Conservation (phyloP, 805 yeast species). For the Metschnikowia amazonensis region DNA sequence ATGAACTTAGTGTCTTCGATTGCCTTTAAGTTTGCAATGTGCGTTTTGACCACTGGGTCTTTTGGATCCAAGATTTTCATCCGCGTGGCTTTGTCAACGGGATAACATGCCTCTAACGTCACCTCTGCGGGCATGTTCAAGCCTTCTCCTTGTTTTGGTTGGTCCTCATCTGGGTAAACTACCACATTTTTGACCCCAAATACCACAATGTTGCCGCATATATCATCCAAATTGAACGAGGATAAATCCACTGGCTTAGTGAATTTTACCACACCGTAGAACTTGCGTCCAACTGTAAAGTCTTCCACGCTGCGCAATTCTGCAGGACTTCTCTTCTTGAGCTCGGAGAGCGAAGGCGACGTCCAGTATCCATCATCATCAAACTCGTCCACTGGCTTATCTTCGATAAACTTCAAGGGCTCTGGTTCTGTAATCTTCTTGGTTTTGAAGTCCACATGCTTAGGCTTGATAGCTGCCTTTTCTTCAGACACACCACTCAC, state of each 20-base stretch:
- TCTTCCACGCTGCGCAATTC: slow-evolving; percentile 61
- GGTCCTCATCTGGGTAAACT: slow-evolving; percentile 66
- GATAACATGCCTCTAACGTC: slow-evolving; percentile 76
- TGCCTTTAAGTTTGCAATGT: slow-evolving; percentile 61
- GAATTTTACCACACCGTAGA: slow-evolving; percentile 75
- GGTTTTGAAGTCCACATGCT: slow-evolving; percentile 32
- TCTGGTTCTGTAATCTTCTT: slow-evolving; percentile 8
- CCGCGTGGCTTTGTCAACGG: slow-evolving; percentile 66
- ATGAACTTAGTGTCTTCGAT: slow-evolving; percentile 61
- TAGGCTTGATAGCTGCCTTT: slow-evolving; percentile 16
- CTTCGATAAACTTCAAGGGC: slow-evolving; percentile 15
- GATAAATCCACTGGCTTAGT: slow-evolving; percentile 81
- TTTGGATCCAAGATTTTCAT: slow-evolving; percentile 73
- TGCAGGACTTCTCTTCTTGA: slow-evolving; percentile 55
- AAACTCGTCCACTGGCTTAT: slow-evolving; percentile 28
- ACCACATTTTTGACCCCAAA: slow-evolving; percentile 59
- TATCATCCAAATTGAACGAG: slow-evolving; percentile 52
- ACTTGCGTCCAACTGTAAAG: slow-evolving; percentile 74
- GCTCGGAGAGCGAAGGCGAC: slow-evolving; percentile 66
- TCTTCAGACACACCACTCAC: slow-evolving; percentile 6
- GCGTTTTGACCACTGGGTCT: slow-evolving; percentile 66
- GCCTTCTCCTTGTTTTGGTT: slow-evolving; percentile 65
- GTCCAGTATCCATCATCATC: slow-evolving; percentile 84
- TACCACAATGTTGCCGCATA: slow-evolving; percentile 61
- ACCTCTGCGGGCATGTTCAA: slow-evolving; percentile 72